phyloP scores from a whole-genome alignment of 805 yeast genomes.

The Ogataea pini region DNA sequence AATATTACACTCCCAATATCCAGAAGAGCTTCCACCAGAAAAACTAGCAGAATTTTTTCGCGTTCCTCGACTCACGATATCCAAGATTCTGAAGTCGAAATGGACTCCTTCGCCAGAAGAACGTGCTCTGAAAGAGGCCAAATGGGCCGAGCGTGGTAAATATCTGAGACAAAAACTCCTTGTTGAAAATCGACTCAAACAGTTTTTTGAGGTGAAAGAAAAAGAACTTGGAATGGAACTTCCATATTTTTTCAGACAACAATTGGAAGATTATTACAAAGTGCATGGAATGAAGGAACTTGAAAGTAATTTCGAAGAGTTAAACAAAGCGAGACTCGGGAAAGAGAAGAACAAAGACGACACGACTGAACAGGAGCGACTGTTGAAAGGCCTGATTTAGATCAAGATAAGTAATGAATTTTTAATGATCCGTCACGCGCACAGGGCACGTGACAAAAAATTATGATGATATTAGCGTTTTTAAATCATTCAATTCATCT shows the following conservation, averaged over 20 bases:
- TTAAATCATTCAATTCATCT: constrained; percentile 26
- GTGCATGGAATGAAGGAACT: constrained; percentile 28
- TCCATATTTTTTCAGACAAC: constrained; percentile 32
- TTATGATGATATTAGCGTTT: background rate
- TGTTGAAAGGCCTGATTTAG: background rate
- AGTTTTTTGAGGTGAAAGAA: constrained; percentile 34
- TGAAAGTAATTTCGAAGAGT: constrained; percentile 23
- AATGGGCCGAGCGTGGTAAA: constrained; percentile 57
- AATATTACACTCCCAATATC: constrained; percentile 53
- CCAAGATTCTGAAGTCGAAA: constrained; percentile 73
- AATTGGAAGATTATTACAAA: constrained; percentile 25
- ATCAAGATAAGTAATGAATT: background rate
- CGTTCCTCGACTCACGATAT: constrained; percentile 78
- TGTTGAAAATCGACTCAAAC: constrained; percentile 27
- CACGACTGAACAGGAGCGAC: background rate
- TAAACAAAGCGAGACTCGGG: constrained; percentile 27
- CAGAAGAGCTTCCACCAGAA: constrained; percentile 54
- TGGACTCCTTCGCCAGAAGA: constrained; percentile 73
- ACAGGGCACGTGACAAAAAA: background rate
- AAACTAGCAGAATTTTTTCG: constrained; percentile 65
- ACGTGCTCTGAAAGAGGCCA: constrained; percentile 41
- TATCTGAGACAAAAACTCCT: constrained; percentile 27
- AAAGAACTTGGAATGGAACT: constrained; percentile 30
- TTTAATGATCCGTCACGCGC: background rate
- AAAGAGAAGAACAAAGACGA: constrained; percentile 5